Evolutionary conservation across 2,329 filamentous ascomycete genomes (phyloP).

Genomic region (Knufia petricola): DNA sequence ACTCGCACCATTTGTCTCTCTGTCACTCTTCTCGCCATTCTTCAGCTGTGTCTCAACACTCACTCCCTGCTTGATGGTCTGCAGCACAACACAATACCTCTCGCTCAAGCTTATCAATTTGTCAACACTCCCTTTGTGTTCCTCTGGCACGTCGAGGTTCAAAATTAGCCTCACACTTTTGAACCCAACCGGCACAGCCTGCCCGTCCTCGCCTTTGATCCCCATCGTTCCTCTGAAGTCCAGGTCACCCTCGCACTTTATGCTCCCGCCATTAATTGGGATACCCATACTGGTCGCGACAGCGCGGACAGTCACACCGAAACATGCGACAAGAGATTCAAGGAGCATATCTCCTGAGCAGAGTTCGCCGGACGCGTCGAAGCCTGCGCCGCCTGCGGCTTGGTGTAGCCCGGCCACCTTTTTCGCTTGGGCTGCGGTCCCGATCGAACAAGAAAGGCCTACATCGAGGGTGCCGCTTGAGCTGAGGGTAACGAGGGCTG

Average conservation of each 20-base stretch:
- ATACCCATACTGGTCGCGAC: slow-evolving; percentile 40
- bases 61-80: slow-evolving; percentile 32
- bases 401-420: slow-evolving; percentile 40
- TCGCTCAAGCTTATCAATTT: slow-evolving; percentile 41
- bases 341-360: slow-evolving; percentile 44
- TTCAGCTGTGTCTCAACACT: slow-evolving; percentile 26
- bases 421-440: slow-evolving; percentile 34
- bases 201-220: slow-evolving; percentile 30
- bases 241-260: slow-evolving; percentile 39
- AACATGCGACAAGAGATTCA: slow-evolving; percentile 42
- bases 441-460: slow-evolving; percentile 39
- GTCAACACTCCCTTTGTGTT: slow-evolving; percentile 33
- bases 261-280: slow-evolving; percentile 34
- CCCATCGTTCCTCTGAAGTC: slow-evolving; percentile 43
- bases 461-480: slow-evolving; percentile 36
- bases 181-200: slow-evolving; percentile 38
- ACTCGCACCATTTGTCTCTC: not conserved
- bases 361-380: slow-evolving; percentile 36
- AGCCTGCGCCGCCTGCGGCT: slow-evolving; percentile 38
- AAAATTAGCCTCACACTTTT: slow-evolving; percentile 38
- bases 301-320: slow-evolving; percentile 43
- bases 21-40: not conserved
- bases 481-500: slow-evolving; percentile 38
- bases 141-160: slow-evolving; percentile 33
- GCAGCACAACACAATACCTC: slow-evolving; percentile 40